These are phyloP conservation scores for Solanum chaucha DNA, from an alignment of 257 asterid species.

Conservation along the genomic window DNA sequence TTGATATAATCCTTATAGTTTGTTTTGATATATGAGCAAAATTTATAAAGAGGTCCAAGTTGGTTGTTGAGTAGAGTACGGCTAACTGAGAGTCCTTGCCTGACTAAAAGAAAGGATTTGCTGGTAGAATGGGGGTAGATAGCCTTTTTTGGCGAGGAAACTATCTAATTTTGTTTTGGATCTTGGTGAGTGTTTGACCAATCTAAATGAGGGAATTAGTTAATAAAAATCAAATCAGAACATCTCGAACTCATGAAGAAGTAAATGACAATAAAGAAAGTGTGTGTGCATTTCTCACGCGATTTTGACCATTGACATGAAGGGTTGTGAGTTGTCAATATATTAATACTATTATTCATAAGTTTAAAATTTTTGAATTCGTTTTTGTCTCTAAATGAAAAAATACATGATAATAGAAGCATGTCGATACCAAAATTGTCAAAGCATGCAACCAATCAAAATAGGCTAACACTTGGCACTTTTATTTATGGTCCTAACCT, in stretches of 20 bases:
- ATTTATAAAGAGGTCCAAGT: not conserved
- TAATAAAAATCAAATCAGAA: not conserved
- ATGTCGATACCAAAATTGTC: not conserved
- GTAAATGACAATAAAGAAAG: not conserved
- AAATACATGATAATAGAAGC: not conserved
- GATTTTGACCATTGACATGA: not conserved
- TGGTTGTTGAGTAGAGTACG: not conserved
- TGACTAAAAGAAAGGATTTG: too few species aligned
- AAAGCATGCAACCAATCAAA: not conserved
- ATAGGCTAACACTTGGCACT: not conserved
- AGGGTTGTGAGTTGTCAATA: too few species aligned
- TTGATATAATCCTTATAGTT: not conserved
- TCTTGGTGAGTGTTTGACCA: not conserved
- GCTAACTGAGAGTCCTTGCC: too few species aligned
- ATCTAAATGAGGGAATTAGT: not conserved
- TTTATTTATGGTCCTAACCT: not conserved
- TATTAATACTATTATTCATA: not conserved
- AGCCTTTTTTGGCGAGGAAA: too few species aligned
- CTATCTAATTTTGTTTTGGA: too few species aligned
- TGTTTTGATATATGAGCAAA: not conserved
- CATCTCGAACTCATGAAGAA: not conserved
- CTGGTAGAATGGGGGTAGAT: too few species aligned
- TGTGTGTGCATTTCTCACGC: not conserved
- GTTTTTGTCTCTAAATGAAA: not conserved
- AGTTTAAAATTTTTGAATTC: not conserved